Evolutionary conservation across 2,329 filamentous ascomycete genomes (phyloP), one percentile per base, ranked within the genome.

Genomic region (Cercospora zeina): DNA sequence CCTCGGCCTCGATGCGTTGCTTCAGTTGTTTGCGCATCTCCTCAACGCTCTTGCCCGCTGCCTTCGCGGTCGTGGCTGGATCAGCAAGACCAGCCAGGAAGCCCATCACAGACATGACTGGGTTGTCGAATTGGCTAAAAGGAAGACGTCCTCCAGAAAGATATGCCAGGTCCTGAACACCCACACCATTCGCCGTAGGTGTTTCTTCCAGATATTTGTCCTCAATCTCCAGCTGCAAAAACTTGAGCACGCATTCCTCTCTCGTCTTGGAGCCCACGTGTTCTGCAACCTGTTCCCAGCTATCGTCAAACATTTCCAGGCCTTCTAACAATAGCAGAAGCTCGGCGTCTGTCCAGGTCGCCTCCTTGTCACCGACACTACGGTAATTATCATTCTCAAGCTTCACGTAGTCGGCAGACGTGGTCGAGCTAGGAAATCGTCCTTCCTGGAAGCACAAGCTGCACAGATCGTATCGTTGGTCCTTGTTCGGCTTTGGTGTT

Each of bases 171-270:
- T 77, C 81, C 27, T 63, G 65, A 24, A 68, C 66, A 37, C 61
- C 65, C n/a, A 64, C 61, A 60, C 85, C 81, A 59, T 90, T 80
- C 7, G 86, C 84, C 79, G 84, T 10, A 47, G 79, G 67, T 7
- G 69, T 64, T 24, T 75, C 77, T 71, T 97, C 93, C 9, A 97
- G 81, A 73, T 97, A 99, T 75, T 96, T 96, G 79, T 97, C 93
- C 76, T 97, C 95, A 65, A 99, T 99, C 69, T 97, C 93, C 36
- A 99, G 82, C 73, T 97, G 92, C 67, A 99, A 77, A 80, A 99
- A 99, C 75, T 97, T 95, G 70, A 97, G 83, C 14, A 97, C 93
- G 75, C 95, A 99, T 78, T 99, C 93, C 76, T 99, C 96, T 58
- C 91, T 85, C 1, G 92, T 96, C 63, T 93, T 88, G 2, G 91